Conservation (phyloP, 2,329 filamentous ascomycete species). For the Exophiala dermatitidis region DNA sequence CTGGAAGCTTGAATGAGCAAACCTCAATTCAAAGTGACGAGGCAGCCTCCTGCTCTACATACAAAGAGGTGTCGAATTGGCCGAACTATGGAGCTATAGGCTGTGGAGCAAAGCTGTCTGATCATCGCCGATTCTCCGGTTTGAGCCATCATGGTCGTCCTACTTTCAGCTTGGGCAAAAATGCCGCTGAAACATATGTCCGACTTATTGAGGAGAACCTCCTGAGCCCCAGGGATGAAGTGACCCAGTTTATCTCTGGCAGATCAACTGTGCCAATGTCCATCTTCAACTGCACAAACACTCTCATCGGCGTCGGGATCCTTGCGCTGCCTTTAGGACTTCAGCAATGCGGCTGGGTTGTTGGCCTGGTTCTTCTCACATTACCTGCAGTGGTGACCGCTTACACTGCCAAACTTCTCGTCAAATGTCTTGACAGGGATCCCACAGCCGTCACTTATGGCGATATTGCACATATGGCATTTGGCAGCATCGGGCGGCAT, state of each 20-base stretch:
- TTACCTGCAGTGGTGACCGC: slow-evolving; percentile 68
- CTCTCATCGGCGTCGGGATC: slow-evolving; percentile 81
- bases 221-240: background rate
- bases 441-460: slow-evolving; percentile 83
- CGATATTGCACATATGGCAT: slow-evolving; percentile 84
- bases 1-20: background rate
- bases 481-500: slow-evolving; percentile 73
- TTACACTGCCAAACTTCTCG: slow-evolving; percentile 77
- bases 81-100: background rate
- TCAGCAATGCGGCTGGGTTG: slow-evolving; percentile 79
- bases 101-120: background rate
- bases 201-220: background rate
- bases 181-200: background rate
- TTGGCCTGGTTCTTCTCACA: slow-evolving; percentile 66
- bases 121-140: background rate
- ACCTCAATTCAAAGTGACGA: background rate
- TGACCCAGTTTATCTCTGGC: slow-evolving; percentile 50
- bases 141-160: background rate
- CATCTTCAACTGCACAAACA: slow-evolving; percentile 91
- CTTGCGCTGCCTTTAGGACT: slow-evolving; percentile 81
- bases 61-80: background rate
- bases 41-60: background rate
- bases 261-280: slow-evolving; percentile 96
- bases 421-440: slow-evolving; percentile 82
- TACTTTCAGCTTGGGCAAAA: background rate